phyloP scores from a whole-genome alignment of 768 basidiomycete species.

The Steccherinum ochraceum region DNA sequence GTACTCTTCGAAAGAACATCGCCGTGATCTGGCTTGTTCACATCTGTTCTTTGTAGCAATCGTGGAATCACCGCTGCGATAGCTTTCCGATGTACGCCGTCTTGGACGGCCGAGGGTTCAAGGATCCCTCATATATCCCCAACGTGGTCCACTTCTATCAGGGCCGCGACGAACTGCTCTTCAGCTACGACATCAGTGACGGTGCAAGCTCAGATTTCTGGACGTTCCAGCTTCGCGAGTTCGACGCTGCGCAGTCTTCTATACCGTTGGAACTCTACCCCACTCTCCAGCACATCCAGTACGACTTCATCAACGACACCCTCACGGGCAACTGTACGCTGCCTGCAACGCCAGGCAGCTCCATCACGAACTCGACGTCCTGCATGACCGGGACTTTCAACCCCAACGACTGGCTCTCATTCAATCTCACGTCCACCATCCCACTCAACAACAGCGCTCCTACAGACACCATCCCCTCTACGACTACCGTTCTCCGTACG shows the following conservation, averaged over 20 bases:
- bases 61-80: constrained; percentile 13
- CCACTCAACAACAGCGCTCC: constrained; percentile 10
- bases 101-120: constrained; percentile 8
- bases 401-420: constrained; percentile 1
- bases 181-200: constrained; percentile 11
- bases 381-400: constrained; percentile 12
- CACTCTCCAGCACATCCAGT: constrained; percentile 7
- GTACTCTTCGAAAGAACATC: too few species aligned
- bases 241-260: constrained; percentile 2
- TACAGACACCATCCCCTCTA: background rate
- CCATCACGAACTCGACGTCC: background rate
- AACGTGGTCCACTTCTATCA: constrained; percentile 13
- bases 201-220: constrained; percentile 6
- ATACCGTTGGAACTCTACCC: constrained; percentile 10
- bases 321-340: constrained; percentile 11
- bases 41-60: background rate
- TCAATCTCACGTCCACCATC: constrained; percentile 12
- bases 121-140: constrained; percentile 6
- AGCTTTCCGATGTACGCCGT: constrained; percentile 12
- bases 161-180: background rate
- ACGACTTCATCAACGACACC: constrained; percentile 7
- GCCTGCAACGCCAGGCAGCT: background rate
- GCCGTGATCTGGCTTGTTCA: background rate
- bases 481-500: background rate
- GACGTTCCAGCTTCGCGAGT: constrained; percentile 9